Base-by-base conservation (phyloP, 2,329 filamentous ascomycete species). In the Ophiostoma fasciatum region DNA sequence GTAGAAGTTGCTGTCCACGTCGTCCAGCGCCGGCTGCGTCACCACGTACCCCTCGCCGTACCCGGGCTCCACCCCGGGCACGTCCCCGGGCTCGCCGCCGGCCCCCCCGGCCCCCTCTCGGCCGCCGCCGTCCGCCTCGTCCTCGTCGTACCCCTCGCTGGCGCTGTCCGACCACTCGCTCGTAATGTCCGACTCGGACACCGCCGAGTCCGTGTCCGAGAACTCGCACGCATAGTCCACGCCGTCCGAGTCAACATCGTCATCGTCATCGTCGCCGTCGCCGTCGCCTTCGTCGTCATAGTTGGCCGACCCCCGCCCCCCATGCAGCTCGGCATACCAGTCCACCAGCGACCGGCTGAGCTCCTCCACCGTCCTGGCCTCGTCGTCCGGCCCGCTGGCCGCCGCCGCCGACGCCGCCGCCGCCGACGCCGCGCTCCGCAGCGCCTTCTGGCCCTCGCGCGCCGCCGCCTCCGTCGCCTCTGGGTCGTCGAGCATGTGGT, bases 21-120 rank as follows among this genome's bases (percentile, higher is more conserved):
- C 84, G 47, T 94, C 85, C 27, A 94, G 71, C 1, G 87, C 88
- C 4, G 88, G 88, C 48, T 96, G 88, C 0, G 87, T 96, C 37
- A 96, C 76, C 35, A 82, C 69, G 43, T 92, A 80, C 12, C 76
- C 78, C 15, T 82, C 75, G 25, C 81, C 80, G 43, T 80, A 78
- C 10, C 78, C 81, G 0, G 77, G 74, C 20, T 78, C 71, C 18
- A 93, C 67, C 1, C 84, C 85, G 5, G 77, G 74, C 27, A 84
- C 82, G 48, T 94, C 87, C 3, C 87, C 81, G 5, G 58, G 69
- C 36, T 81, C 74, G 17, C 31, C 35, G 2, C 8, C 25, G 20
- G 13, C 11, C 7, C 17, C 23, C 7, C 28, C 20, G 36, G 15
- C 27, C 3, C 31, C 14, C 10, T 35, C 28, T 3, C 28, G 27